A percentile compares a stretch with the other conserved stretches of the same genome.
Evolutionary conservation across 805 yeast genomes (phyloP).

Genomic region (Candida maris): DNA sequence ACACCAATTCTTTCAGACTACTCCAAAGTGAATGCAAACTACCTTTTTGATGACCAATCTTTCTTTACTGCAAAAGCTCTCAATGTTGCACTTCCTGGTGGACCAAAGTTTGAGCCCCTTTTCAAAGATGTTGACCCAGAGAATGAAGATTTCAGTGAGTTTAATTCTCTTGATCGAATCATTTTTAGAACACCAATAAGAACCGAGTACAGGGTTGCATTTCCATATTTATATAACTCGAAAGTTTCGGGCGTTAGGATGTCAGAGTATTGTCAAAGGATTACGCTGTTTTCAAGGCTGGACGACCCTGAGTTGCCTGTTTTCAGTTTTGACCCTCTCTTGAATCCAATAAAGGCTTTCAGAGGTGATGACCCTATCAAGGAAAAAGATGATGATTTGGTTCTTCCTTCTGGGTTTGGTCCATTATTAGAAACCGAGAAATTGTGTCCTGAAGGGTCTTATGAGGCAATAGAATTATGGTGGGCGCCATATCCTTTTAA

Average conservation of each 20-base stretch:
- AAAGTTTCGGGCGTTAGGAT: slow-evolving; percentile 61
- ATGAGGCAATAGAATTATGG: slow-evolving; percentile 63
- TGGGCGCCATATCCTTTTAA: slow-evolving; percentile 87
- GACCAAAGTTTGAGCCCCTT: slow-evolving; percentile 92
- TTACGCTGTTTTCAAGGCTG: slow-evolving; percentile 44
- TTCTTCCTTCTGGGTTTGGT: slow-evolving; percentile 35
- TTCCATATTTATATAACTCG: slow-evolving; percentile 80
- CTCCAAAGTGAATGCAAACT: slow-evolving; percentile 55
- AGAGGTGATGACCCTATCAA: slow-evolving; percentile 26
- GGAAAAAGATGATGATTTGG: slow-evolving; percentile 32
- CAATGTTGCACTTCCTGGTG: slow-evolving; percentile 86
- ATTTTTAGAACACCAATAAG: slow-evolving; percentile 74
- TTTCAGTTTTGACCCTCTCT: slow-evolving; percentile 50
- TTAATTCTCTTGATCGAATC: slow-evolving; percentile 82
- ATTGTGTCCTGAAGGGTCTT: slow-evolving; percentile 44
- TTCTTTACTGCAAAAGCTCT: slow-evolving; percentile 90
- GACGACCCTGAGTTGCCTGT: slow-evolving; percentile 52
- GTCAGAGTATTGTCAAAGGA: slow-evolving; percentile 63
- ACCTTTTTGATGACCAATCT: slow-evolving; percentile 73
- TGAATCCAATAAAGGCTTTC: slow-evolving; percentile 51
- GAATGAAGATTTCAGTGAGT: slow-evolving; percentile 79
- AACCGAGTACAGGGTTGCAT: slow-evolving; percentile 84
- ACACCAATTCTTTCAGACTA: slow-evolving; percentile 66
- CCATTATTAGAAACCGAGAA: slow-evolving; percentile 52
- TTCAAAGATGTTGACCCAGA: slow-evolving; percentile 61